These are phyloP conservation scores for Pyrenochaeta sp. DNA, from an alignment of 2,329 filamentous ascomycete genomes.

Conservation along the genomic window DNA sequence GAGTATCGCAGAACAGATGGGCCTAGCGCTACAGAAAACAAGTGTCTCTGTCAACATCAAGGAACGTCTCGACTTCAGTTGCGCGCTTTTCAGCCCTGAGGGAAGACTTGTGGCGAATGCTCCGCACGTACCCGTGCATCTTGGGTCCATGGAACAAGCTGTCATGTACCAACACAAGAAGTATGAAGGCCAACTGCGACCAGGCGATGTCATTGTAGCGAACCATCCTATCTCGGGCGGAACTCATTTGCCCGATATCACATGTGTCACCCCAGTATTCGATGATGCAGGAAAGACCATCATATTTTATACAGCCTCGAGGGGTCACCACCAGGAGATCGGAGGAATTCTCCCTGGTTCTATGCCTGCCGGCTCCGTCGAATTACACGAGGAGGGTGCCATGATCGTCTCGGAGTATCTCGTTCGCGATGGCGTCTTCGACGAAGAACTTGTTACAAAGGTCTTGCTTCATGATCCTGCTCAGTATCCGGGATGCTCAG, in stretches of 20 bases:
- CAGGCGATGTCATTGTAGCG: conserved; percentile 52
- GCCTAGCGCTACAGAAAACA: conserved; percentile 65
- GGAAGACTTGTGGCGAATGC: conserved; percentile 55
- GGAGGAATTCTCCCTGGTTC: conserved; percentile 53
- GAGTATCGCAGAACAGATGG: conserved; percentile 68
- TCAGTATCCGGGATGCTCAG: conserved; percentile 49
- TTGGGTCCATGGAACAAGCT: conserved; percentile 56
- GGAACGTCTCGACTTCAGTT: conserved; percentile 56
- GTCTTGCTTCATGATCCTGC: conserved; percentile 39
- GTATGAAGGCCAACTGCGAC: conserved; percentile 41
- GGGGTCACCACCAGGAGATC: conserved; percentile 55
- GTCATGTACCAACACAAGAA: conserved; percentile 51
- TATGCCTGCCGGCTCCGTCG: conserved; percentile 55
- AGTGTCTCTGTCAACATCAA: conserved; percentile 61
- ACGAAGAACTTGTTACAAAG: conserved; percentile 44
- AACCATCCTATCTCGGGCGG: conserved; percentile 54
- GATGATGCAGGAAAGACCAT: conserved; percentile 28
- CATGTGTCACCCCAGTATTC: conserved; percentile 54
- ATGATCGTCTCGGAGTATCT: conserved; percentile 26
- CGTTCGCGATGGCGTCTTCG: conserved; percentile 44
- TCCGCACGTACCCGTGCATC: conserved; percentile 54
- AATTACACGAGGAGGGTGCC: conserved; percentile 57
- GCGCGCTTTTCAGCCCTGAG: conserved; percentile 54
- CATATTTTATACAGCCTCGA: conserved; percentile 39
- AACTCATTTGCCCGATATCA: conserved; percentile 54